Evolutionary conservation across 208 protist genomes (phyloP).

Genomic region (Herpetomonas tarakana): DNA sequence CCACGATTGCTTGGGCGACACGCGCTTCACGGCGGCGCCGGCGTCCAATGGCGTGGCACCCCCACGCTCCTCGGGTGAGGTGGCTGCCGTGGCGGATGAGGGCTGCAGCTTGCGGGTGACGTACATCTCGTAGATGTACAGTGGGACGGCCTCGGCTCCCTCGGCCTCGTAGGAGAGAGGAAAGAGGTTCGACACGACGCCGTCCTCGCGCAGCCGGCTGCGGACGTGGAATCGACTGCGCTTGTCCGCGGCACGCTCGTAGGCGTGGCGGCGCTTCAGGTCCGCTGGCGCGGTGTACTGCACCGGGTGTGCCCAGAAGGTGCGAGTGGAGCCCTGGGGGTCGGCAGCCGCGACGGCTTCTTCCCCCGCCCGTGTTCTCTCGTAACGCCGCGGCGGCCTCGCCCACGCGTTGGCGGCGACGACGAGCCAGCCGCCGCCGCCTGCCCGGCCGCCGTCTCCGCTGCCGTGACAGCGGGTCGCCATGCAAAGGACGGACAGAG

Average conservation of each 20-base stretch:
- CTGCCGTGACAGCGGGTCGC: too few relatives aligned
- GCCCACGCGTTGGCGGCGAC: too few relatives aligned
- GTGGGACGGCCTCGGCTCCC: background rate
- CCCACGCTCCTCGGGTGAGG: too few relatives aligned
- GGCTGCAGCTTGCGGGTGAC: slow-evolving; percentile 34
- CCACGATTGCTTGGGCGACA: slow-evolving; percentile 45
- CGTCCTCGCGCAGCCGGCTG: slow-evolving; percentile 58
- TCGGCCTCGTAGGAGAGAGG: slow-evolving; percentile 28
- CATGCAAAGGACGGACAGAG: too few relatives aligned
- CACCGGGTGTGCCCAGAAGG: slow-evolving; percentile 57
- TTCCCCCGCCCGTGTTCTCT: too few relatives aligned
- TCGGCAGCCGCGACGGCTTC: background rate
- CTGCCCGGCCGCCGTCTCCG: too few relatives aligned
- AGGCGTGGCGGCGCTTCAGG: slow-evolving; percentile 43
- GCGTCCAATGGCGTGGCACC: background rate
- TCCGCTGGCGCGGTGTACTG: slow-evolving; percentile 26
- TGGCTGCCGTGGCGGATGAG: background rate
- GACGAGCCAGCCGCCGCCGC: too few relatives aligned
- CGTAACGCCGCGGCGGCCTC: too few relatives aligned
- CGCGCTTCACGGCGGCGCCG: slow-evolving; percentile 22
- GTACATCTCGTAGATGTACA: slow-evolving; percentile 80
- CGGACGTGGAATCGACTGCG: slow-evolving; percentile 55
- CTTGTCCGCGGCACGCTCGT: slow-evolving; percentile 56
- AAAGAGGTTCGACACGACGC: slow-evolving; percentile 79
- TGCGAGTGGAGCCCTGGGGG: slow-evolving; percentile 5